A percentile compares a stretch with the other conserved stretches of the same genome.
phyloP scores from a whole-genome alignment of 2,329 filamentous ascomycete genomes.

The Alternaria sp. region DNA sequence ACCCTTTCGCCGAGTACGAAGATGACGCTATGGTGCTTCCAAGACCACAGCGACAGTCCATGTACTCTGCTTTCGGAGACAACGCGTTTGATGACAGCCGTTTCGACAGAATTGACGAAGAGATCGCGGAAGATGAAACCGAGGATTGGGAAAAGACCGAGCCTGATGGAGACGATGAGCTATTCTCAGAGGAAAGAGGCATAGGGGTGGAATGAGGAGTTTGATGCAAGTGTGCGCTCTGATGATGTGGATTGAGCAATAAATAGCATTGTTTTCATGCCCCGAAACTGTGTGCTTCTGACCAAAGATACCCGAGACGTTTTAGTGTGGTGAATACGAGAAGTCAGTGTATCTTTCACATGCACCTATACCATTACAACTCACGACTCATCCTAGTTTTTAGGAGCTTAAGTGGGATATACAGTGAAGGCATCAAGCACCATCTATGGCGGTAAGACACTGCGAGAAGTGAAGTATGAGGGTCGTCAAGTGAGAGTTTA shows the following conservation, averaged over 20 bases:
- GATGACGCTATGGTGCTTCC: conserved; percentile 11
- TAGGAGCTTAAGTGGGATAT: too few relatives aligned
- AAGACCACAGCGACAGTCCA: conserved; percentile 9
- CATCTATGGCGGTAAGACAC: neutral
- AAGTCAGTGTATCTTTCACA: too few relatives aligned
- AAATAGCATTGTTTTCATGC: neutral
- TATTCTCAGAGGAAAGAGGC: neutral
- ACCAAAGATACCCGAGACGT: neutral
- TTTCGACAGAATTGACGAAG: conserved; percentile 18
- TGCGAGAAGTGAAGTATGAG: neutral
- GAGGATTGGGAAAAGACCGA: neutral
- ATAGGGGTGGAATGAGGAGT: neutral
- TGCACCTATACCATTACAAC: too few relatives aligned
- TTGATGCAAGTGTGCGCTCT: neutral
- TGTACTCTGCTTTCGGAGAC: conserved; percentile 20
- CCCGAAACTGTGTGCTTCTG: neutral
- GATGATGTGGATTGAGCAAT: neutral
- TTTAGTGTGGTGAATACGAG: neutral
- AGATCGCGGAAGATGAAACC: conserved; percentile 7
- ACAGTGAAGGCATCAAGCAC: neutral
- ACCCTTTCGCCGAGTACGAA: neutral
- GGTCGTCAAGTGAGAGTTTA: neutral
- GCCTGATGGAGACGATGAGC: neutral
- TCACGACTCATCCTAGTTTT: neutral
- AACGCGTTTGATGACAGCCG: neutral